Percentiles rank a stretch among this genome's conserved stretches.
phyloP scores from a whole-genome alignment of 805 yeast genomes.

The Kodamaea restingae region DNA sequence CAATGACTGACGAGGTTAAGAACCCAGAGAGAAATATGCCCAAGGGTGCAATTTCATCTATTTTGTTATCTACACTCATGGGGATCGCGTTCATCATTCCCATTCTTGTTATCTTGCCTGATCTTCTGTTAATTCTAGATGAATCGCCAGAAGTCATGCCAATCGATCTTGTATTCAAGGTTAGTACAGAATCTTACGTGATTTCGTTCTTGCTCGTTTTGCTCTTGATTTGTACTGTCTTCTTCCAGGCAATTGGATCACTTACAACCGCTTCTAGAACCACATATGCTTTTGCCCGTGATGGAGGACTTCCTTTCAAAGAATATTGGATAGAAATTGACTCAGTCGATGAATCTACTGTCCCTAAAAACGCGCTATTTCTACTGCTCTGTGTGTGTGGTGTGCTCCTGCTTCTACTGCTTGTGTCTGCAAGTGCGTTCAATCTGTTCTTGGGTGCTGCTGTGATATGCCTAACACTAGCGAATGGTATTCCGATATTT shows the following conservation, averaged over 20 bases:
- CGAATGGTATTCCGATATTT: slow-evolving; percentile 72
- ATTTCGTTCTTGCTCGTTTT: slow-evolving; percentile 67
- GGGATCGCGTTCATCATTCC: slow-evolving; percentile 75
- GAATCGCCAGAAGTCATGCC: slow-evolving; percentile 67
- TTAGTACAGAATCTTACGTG: slow-evolving; percentile 63
- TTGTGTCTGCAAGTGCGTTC: slow-evolving; percentile 70
- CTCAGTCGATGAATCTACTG: slow-evolving; percentile 47
- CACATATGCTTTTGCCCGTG: slow-evolving; percentile 80
- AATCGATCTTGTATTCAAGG: slow-evolving; percentile 68
- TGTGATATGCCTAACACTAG: slow-evolving; percentile 67
- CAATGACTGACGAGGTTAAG: slow-evolving; percentile 79
- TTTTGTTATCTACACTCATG: slow-evolving; percentile 58
- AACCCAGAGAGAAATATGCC: slow-evolving; percentile 73
- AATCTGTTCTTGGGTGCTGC: slow-evolving; percentile 83
- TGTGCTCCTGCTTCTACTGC: slow-evolving; percentile 57
- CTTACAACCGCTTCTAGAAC: slow-evolving; percentile 78
- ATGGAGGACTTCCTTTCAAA: slow-evolving; percentile 70
- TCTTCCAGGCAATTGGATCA: slow-evolving; percentile 77
- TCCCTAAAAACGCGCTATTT: slow-evolving; percentile 68
- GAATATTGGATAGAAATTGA: slow-evolving; percentile 65
- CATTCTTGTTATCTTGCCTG: slow-evolving; percentile 67
- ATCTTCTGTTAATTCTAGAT: slow-evolving; percentile 51
- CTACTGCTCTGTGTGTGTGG: slow-evolving; percentile 61
- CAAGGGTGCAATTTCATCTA: slow-evolving; percentile 64
- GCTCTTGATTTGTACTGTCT: slow-evolving; percentile 61